Conservation (phyloP, 2,329 filamentous ascomycete genomes). For the Venturia aucupariae region DNA sequence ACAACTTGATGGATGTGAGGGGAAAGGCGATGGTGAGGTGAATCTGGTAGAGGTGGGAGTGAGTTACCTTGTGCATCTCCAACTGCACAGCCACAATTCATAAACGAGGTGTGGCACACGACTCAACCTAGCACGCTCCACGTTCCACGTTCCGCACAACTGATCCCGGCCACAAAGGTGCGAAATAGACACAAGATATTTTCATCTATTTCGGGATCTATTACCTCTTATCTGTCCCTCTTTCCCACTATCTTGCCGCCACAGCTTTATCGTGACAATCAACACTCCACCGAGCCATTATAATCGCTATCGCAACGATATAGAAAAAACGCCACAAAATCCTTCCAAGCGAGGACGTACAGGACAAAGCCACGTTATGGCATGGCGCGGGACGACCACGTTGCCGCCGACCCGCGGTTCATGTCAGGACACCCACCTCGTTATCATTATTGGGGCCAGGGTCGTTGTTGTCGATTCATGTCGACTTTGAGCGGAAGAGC, state of each 20-base stretch:
- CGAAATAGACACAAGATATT: too few relatives aligned
- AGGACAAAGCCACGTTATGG: not conserved
- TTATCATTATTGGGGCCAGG: too few relatives aligned
- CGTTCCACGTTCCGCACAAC: too few relatives aligned
- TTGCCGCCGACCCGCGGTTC: not conserved
- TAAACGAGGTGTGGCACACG: too few relatives aligned
- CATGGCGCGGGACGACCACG: not conserved
- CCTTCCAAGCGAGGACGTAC: not conserved
- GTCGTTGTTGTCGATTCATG: too few relatives aligned
- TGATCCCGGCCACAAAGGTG: too few relatives aligned
- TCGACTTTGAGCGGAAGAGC: too few relatives aligned
- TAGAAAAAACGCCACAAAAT: not conserved
- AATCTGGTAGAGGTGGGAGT: not conserved
- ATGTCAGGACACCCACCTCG: not conserved
- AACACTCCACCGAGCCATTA: not conserved
- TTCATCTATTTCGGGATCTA: not conserved
- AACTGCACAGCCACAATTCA: too few relatives aligned
- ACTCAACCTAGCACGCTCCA: too few relatives aligned
- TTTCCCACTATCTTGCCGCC: not conserved
- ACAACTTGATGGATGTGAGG: not conserved
- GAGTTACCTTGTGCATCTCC: too few relatives aligned
- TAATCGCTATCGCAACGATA: not conserved
- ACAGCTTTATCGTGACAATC: not conserved
- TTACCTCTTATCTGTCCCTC: not conserved
- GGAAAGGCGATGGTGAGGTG: too few relatives aligned